Evolutionary conservation across 1,284 basidiomycete species (phyloP).

Genomic region (Cryptococcus sp.): DNA sequence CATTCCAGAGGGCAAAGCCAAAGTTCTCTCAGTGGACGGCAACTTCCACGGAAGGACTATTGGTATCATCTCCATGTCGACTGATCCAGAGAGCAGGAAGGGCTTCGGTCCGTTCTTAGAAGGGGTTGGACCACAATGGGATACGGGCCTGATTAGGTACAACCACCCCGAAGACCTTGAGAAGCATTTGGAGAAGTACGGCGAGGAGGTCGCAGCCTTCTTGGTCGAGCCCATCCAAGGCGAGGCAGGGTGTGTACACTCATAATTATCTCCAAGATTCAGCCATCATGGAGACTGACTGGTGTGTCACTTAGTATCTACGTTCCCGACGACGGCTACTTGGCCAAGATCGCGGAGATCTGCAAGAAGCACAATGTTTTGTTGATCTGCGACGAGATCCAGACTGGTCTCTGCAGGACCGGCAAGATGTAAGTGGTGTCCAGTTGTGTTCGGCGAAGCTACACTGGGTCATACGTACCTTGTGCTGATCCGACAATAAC

Average conservation of each 20-base stretch:
- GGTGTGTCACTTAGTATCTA: constrained; percentile 66
- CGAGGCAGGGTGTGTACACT: constrained; percentile 78
- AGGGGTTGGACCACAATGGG: constrained; percentile 71
- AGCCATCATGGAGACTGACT: not conserved
- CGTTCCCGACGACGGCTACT: constrained; percentile 88
- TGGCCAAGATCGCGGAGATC: constrained; percentile 71
- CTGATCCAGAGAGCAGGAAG: constrained; percentile 83
- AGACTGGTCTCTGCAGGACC: constrained; percentile 64
- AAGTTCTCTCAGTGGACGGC: constrained; percentile 81
- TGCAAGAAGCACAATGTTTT: constrained; percentile 94
- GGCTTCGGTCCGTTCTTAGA: constrained; percentile 91
- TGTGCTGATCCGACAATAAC: not conserved
- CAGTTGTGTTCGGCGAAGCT: not conserved
- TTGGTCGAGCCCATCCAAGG: constrained; percentile 98
- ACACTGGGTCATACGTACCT: not conserved
- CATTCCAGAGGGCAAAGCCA: constrained; percentile 77
- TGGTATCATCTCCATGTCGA: constrained; percentile 90
- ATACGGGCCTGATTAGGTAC: constrained; percentile 68
- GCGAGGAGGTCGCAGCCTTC: constrained; percentile 85
- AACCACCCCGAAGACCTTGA: constrained; percentile 81
- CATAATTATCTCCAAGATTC: not conserved
- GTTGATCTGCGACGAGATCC: constrained; percentile 96
- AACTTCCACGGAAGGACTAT: constrained; percentile 97
- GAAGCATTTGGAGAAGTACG: constrained; percentile 76
- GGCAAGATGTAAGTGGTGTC: constrained; percentile 49